Evolutionary conservation across 345 rosid species (phyloP).

Genomic region (Sonneratia alba): DNA sequence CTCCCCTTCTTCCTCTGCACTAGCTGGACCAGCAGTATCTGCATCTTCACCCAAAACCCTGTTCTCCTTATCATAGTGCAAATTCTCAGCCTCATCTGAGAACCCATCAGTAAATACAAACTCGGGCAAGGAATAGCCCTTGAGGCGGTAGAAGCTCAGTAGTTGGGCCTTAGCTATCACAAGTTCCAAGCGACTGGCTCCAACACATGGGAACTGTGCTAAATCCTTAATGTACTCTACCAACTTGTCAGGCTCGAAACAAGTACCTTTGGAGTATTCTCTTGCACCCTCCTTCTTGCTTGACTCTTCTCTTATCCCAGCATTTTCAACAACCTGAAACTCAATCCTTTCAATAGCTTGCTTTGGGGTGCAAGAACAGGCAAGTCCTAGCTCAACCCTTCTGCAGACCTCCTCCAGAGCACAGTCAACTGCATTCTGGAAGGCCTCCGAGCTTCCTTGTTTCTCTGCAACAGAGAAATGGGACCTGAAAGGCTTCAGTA

Average conservation of each 20-base stretch:
- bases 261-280: conserved; percentile 15
- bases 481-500: conserved; percentile 47
- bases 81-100: conserved; percentile 21
- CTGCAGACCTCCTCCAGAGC: conserved; percentile 60
- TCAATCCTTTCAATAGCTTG: conserved; percentile 29
- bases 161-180: conserved; percentile 48
- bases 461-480: conserved; percentile 48
- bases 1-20: conserved; percentile 13
- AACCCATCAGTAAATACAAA: conserved; percentile 12
- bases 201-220: conserved; percentile 36
- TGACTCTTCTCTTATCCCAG: conserved; percentile 43
- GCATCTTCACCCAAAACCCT: neutral
- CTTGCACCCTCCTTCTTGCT: conserved; percentile 26
- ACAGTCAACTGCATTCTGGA: conserved; percentile 51
- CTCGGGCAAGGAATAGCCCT: conserved; percentile 49
- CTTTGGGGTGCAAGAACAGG: conserved; percentile 41
- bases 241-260: conserved; percentile 40
- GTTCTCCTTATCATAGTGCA: conserved; percentile 22
- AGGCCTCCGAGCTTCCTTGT: conserved; percentile 48
- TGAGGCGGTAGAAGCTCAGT: conserved; percentile 37
- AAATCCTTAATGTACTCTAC: conserved; percentile 40
- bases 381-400: conserved; percentile 41
- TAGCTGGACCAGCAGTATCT: conserved; percentile 3
- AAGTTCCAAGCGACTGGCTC: conserved; percentile 44
- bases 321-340: conserved; percentile 43